Evolutionary conservation across 495 filamentous ascomycete genomes (phyloP), one percentile per base, ranked within the genome.

Genomic region (Apodospora peruviana): DNA sequence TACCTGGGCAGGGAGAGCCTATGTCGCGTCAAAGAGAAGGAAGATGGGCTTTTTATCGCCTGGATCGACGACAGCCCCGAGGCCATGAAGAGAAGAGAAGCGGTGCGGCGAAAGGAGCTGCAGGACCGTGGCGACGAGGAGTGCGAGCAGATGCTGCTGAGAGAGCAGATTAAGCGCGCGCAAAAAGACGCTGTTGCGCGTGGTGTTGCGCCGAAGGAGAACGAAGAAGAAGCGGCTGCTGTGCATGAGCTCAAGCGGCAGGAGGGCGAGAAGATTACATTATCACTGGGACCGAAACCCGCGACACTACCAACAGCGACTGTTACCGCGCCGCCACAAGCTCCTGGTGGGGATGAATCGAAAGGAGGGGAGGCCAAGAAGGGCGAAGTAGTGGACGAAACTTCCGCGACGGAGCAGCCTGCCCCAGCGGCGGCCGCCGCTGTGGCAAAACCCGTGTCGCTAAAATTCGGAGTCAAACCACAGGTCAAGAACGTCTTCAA

Each of bases 11-110:
- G 86, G 21, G 89, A 96, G 61, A 86, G 91, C 0, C 79, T 95
- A 25, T 91, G 87, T 60, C 72, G 83, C 19, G 88, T 96, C 0
- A 87, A 94, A 46, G 93, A 98, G 57, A 86, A 83, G 38, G 90
- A 94, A 39, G 91, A 94, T 59, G 88, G 93, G 1, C 53, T 96
- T 12, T 84, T 88, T 56, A 78, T 99, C 43, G 77, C 82, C 4
- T 99, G 91, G 88, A 82, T 96, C 24, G 91, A 99, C 67, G 87
- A 91, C 57, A 85, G 79, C 24, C 88, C 90, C 0, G 91, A 95
- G 43, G 87, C 89, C 0, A 69, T 97, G 61, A 73, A 79, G 58
- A 71, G 89, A 43, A 76, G 85, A 39, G 91, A 96, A 50, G 88
- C 86, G 19, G 73, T 95, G 29, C 68, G 86, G 59, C 83, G 84